Evolutionary conservation across 306 rosid genomes (phyloP).

Genomic region (Pyrus pyrifolia): DNA sequence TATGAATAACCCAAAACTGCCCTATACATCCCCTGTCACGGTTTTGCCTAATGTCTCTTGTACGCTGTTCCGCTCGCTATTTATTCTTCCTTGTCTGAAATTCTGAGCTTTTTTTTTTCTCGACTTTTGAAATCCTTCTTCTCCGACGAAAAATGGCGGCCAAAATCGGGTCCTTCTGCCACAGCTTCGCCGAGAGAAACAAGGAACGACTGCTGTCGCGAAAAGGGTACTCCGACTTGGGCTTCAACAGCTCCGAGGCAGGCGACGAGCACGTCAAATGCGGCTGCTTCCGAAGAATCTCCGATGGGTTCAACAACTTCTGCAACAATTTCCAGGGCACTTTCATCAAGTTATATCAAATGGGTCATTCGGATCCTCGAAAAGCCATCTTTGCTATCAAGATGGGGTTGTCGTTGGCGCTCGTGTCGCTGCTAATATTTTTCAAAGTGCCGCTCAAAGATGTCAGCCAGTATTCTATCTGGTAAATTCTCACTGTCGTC

Average conservation of each 20-base stretch:
- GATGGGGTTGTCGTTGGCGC: constrained; percentile 48
- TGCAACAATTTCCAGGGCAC: constrained; percentile 4
- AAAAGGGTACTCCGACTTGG: constrained; percentile 35
- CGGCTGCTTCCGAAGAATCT: constrained; percentile 29
- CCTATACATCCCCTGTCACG: neutral
- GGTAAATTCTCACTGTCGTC: constrained; percentile 72
- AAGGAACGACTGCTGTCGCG: constrained; percentile 45
- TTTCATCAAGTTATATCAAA: constrained; percentile 26
- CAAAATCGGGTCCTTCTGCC: constrained; percentile 46
- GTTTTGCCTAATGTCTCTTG: neutral
- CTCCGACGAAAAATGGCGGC: constrained; percentile 16
- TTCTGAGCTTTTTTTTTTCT: neutral
- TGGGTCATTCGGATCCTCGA: constrained; percentile 66
- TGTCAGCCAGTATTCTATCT: constrained; percentile 44
- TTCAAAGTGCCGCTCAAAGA: constrained; percentile 37
- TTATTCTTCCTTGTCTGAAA: neutral
- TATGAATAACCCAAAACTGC: too few relatives aligned
- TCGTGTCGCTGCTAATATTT: constrained; percentile 48
- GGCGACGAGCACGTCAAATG: constrained; percentile 9
- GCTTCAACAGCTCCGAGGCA: constrained; percentile 6
- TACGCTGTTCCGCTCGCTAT: neutral
- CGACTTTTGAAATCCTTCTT: neutral
- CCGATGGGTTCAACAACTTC: constrained; percentile 28
- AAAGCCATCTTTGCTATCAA: constrained; percentile 48
- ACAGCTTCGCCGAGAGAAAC: constrained; percentile 53